Evolutionary conservation across 2,329 filamentous ascomycete species (phyloP), one percentile per base, ranked within the genome.

Genomic region (Aspergillus tamarii): DNA sequence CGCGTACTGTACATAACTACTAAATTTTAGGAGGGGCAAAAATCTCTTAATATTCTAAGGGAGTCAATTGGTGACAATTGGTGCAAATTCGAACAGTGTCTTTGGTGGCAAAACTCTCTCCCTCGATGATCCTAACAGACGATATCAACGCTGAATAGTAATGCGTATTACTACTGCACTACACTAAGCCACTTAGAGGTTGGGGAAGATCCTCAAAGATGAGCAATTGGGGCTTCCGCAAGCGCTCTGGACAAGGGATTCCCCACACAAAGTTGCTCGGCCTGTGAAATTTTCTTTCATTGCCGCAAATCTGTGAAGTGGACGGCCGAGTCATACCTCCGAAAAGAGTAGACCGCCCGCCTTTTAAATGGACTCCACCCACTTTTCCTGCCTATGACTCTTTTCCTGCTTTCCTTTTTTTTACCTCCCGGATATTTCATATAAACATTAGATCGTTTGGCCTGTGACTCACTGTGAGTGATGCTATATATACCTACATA

Each of bases 301-400:
- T 71, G 72, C 72, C 72, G 70, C 71, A 65, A 50, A 21, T 57
- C 56, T 55, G 43, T 53, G 32, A 39, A 57, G 53, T 41, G 39
- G 55, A 30, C 60, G 54, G 58, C 63, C 58, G 65, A 67, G 65
- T 65, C 64, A 64, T 39, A 61, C 28, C 60, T 62, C 59, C 57
- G 50, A 63, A 56, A 61, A 39, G 45, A 53, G 54, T 64, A 73
- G 72, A 75, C 73, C 72, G 73, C 72, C 73, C 73, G 65, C 65
- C 67, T 59, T 65, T 62, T 64, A 59, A 57, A 43, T 64, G 59
- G 64, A 69, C 71, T 66, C 68, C 66, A 70, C 73, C 65, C 67
- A 67, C 66, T 69, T 71, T 74, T 67, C 64, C 60, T 56, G 56
- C 54, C 65, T 64, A 74, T 76, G 74, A 76, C 74, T 76, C 74